Base-by-base conservation (phyloP, 2,329 filamentous ascomycete species). In the Aureobasidium uvarum region DNA sequence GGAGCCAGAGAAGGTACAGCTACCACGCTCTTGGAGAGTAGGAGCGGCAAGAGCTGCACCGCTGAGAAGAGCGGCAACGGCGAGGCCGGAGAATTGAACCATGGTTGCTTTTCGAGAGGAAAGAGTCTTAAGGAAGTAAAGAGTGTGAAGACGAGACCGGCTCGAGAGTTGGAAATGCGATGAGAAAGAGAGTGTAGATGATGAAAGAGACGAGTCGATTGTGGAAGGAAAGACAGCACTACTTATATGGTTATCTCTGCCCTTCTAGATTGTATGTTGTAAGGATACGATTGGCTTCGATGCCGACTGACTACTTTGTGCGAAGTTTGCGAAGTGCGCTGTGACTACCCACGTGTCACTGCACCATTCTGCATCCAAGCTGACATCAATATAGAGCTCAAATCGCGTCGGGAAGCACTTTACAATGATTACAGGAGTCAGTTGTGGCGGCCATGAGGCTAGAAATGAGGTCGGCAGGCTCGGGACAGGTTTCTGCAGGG, bases 1-100 rank as follows among this genome's bases (percentile, higher is more conserved):
- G 14, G 60, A 64, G 13, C 60, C 60, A 51, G 66, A 66, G 56
- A 69, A 69, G 20, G 67, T 69, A 51, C 67, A 69, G 36, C 59
- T 62, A 20, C 52, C 60, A 48, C 41, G 33, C 38, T 62, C 64
- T 23, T 41, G 56, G 7, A 52, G 16, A 28, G 66, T 48, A 10
- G 66, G 64, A n/a, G 66, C 66, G 45, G 66, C 66, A 36, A 38
- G n/a, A 41, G 66, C 58, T n/a, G 55, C 65, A 56, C 55, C 58
- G 18, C 65, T 52, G 11, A 66, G 28, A 23, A 66, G 58, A 50
- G 48, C 45, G 25, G 64, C 64, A 18, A 48, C 46, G 14, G 64
- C 46, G 10, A 66, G 25, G 38, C 41, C 33, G 31, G 39, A 56
- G 56, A 68, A 36, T 48, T 65, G 65, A 60, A 68, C 51, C 58